phyloP scores from a whole-genome alignment of 2,329 filamentous ascomycete genomes.

The Purpureocillium lavendulum region DNA sequence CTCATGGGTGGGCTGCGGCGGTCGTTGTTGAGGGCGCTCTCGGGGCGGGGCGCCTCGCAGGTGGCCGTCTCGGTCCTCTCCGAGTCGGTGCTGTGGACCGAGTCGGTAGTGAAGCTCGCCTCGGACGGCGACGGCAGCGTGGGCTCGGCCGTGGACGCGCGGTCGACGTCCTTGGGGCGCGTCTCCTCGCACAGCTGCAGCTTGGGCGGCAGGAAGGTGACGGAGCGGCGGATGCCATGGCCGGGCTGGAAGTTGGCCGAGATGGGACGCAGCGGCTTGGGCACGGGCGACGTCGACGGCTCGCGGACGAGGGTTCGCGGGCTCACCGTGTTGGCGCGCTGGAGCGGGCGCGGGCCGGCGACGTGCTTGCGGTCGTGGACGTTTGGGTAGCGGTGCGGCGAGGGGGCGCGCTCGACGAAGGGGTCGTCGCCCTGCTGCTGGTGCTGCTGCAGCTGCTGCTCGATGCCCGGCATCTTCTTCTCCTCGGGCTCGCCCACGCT shows the following conservation, averaged over 20 bases:
- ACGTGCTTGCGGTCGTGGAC: conserved; percentile 3
- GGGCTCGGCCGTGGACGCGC: background rate
- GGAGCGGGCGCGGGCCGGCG: conserved; percentile 8
- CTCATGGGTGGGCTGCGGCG: conserved; percentile 6
- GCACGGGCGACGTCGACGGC: background rate
- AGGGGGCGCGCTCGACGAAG: conserved; percentile 17
- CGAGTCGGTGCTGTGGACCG: conserved; percentile 13
- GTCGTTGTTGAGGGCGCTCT: conserved; percentile 3
- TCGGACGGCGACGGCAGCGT: conserved; percentile 8
- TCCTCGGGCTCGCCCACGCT: conserved; percentile 43
- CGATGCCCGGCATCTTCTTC: conserved; percentile 9
- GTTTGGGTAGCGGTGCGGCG: background rate
- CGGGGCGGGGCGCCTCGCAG: conserved; percentile 8
- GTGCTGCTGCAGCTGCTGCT: conserved; percentile 1
- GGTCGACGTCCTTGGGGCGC: conserved; percentile 7
- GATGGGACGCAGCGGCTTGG: conserved; percentile 10
- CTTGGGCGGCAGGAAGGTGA: conserved; percentile 4
- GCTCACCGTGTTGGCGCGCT: conserved; percentile 13
- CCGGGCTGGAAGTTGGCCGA: conserved; percentile 13
- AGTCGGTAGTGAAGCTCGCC: conserved; percentile 16
- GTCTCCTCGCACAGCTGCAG: conserved; percentile 7
- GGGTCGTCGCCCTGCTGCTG: conserved; percentile 9
- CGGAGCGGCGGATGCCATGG: background rate
- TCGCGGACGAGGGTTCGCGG: conserved; percentile 6
- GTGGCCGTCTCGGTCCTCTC: conserved; percentile 8